These are phyloP conservation scores for Ambrosia artemisiifolia DNA, from an alignment of 129 eudicot genomes.

Conservation along the genomic window DNA sequence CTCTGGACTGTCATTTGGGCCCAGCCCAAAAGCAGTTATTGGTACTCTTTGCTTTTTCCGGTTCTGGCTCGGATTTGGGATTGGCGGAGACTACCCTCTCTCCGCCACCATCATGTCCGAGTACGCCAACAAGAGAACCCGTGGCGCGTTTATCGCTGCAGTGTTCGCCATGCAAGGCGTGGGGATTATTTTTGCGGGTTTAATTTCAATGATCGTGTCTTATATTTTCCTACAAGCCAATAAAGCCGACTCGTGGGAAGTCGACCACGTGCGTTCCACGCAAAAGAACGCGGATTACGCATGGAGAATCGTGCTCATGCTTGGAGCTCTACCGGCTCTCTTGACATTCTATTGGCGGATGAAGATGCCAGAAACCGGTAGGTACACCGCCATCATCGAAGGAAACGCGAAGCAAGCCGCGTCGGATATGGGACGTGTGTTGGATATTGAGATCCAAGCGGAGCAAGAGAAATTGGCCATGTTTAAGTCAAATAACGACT, in stretches of 20 bases:
- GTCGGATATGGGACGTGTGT: slow-evolving; percentile 48
- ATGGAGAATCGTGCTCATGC: slow-evolving; percentile 57
- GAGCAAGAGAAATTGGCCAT: slow-evolving; percentile 39
- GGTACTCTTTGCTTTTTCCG: slow-evolving; percentile 53
- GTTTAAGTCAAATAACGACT: slow-evolving; percentile 36
- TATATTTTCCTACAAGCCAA: slow-evolving; percentile 12
- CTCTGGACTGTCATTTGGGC: slow-evolving; percentile 52
- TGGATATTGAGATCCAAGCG: slow-evolving; percentile 41
- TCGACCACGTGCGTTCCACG: slow-evolving; percentile 23
- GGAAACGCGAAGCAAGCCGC: slow-evolving; percentile 57
- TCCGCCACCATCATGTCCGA: slow-evolving; percentile 77
- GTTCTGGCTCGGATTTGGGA: slow-evolving; percentile 71
- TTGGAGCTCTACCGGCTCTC: slow-evolving; percentile 57
- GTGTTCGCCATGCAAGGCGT: slow-evolving; percentile 72
- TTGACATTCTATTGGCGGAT: slow-evolving; percentile 58
- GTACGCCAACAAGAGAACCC: slow-evolving; percentile 56
- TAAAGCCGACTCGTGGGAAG: neutral
- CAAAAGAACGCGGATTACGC: slow-evolving; percentile 39
- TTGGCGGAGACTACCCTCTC: slow-evolving; percentile 67
- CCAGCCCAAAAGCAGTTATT: slow-evolving; percentile 40
- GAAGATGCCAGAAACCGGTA: slow-evolving; percentile 62
- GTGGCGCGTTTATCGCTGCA: slow-evolving; percentile 53
- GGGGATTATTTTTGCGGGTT: slow-evolving; percentile 62
- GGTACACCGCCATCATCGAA: slow-evolving; percentile 49
- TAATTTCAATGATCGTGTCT: slow-evolving; percentile 49